Base-by-base conservation (phyloP, 768 basidiomycete genomes). In the Tulasnella sp. region DNA sequence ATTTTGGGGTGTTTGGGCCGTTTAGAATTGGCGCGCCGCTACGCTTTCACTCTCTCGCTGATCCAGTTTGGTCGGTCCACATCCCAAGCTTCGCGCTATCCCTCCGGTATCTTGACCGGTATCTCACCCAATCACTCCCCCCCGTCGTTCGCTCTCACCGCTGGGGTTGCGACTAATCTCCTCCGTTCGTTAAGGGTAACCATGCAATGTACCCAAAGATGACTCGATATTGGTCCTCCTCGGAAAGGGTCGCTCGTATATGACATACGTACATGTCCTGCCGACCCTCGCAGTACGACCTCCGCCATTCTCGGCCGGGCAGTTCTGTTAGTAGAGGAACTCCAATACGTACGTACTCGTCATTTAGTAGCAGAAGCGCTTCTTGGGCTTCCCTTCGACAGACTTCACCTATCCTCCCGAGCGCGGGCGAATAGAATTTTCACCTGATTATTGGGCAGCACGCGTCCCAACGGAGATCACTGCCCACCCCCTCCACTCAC, bases 1-100 rank as follows among this genome's bases (percentile, higher is more conserved):
- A 73, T 42, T 40, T 48, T 40, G 71, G 71, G 71, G 61, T 67
- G 61, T 67, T 67, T 67, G 61, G 61, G 61, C 61, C 61, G 26
- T 67, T 26, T 29, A 26, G 29, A 67, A 67, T 67, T 67, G 61
- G 61, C 61, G 61, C 61, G 61, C 61, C 61, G 61, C 61, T 57
- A 23, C 6, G 10, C n/a, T 11, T 15, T 57, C 29, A 11, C 55
- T 26, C n/a, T n/a, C n/a, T 20, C 55, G 6, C 26, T 57, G 23
- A 23, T 57, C 55, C 20, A 35, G 35, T n/a, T 11, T 1, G 23
- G 55, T 26, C 61, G 26, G 61, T 67, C 61, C 61, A 67, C n/a
- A 67, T 67, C 61, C 57, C 11, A 61, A 61, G 46, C 20, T 16
- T 48, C 46, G 15, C 46, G 23, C 51, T 51, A 51, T 51, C 32